phyloP scores from a whole-genome alignment of 2,329 filamentous ascomycete genomes.

The Penicillium vulpinum region DNA sequence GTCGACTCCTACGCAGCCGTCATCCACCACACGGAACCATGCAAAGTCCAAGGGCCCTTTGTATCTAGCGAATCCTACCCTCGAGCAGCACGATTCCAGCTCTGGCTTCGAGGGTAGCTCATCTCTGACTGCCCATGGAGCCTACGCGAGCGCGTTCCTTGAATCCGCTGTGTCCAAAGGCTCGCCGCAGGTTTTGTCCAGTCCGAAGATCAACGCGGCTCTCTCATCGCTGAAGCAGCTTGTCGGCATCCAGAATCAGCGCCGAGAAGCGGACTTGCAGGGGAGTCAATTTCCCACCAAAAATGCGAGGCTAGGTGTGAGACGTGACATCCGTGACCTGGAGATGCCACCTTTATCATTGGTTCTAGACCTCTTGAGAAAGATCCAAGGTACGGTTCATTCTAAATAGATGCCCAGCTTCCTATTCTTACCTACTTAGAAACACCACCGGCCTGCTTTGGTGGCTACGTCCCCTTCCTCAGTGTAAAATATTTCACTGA shows the following conservation, averaged over 20 bases:
- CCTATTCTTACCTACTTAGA: constrained; percentile 18
- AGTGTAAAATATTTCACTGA: constrained; percentile 36
- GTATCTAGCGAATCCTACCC: constrained; percentile 24
- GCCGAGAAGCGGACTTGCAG: constrained; percentile 23
- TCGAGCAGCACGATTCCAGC: constrained; percentile 31
- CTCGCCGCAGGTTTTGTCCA: constrained; percentile 35
- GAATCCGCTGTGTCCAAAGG: constrained; percentile 43
- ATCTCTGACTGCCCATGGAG: constrained; percentile 51
- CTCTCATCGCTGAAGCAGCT: constrained; percentile 42
- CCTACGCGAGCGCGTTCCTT: constrained; percentile 47
- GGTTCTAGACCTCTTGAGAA: constrained; percentile 36
- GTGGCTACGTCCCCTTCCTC: constrained; percentile 37
- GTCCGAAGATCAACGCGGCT: constrained; percentile 41
- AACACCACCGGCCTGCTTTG: constrained; percentile 20
- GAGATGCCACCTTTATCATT: constrained; percentile 39
- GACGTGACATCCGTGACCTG: constrained; percentile 34
- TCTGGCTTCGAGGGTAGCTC: constrained; percentile 52
- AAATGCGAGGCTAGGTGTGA: constrained; percentile 17
- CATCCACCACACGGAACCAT: constrained; percentile 3
- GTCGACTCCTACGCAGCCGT: constrained; percentile 2
- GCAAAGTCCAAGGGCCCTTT: constrained; percentile 7
- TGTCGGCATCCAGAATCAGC: constrained; percentile 39
- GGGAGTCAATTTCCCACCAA: constrained; percentile 32
- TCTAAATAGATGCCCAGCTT: not conserved
- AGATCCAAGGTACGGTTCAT: constrained; percentile 33